Evolutionary conservation across 805 yeast genomes (phyloP).

Genomic region (Candida silvicultrix): DNA sequence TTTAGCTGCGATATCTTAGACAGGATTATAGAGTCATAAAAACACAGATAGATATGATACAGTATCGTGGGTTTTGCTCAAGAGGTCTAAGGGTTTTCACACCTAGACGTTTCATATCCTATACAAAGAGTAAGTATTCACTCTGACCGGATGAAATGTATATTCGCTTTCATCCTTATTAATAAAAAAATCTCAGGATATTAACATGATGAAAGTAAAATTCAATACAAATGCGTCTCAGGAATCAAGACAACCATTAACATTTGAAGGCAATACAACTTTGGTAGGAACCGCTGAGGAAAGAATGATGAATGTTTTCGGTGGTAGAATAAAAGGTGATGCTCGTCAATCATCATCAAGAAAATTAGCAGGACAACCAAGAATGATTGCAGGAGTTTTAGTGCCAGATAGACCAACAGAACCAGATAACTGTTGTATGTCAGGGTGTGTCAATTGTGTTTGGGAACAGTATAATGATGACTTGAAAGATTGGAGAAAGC

Average conservation of each 20-base stretch:
- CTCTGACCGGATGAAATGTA: background rate
- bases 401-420: constrained; percentile 84
- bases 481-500: constrained; percentile 68
- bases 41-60: background rate
- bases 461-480: constrained; percentile 94
- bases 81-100: background rate
- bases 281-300: constrained; percentile 34
- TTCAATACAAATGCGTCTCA: background rate
- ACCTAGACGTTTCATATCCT: background rate
- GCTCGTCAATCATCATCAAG: constrained; percentile 34
- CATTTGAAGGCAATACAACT: constrained; percentile 26
- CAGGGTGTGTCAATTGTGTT: constrained; percentile 94
- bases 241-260: background rate
- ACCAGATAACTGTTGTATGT: constrained; percentile 96
- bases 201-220: background rate
- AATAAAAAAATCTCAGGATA: too few relatives aligned
- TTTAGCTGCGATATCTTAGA: background rate
- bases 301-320: constrained; percentile 44
- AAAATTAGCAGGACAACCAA: constrained; percentile 11
- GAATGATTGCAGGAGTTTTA: constrained; percentile 48
- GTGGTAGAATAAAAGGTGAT: constrained; percentile 51
- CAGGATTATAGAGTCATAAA: background rate
- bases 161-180: background rate
- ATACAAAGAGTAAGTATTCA: background rate
- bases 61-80: background rate